Base-by-base conservation (phyloP, 345 rosid species). In the Streptanthus diversifolius region DNA sequence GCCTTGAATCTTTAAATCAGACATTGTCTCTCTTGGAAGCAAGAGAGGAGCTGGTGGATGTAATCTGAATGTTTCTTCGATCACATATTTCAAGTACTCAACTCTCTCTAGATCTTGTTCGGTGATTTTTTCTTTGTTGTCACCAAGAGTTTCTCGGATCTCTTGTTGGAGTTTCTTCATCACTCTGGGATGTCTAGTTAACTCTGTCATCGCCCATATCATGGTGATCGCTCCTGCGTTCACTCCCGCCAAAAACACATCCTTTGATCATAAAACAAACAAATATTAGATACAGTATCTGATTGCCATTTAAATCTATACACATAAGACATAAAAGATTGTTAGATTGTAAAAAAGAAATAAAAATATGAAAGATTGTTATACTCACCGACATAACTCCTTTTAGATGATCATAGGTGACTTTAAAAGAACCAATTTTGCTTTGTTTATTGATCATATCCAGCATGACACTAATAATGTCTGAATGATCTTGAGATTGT, bases 171-270 rank as follows among this genome's bases (percentile, higher is more conserved):
- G 86, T 82, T 81, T 90, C 66, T 82, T 75, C 90, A 87, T 82
- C 48, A 81, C 52, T 61, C 73, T 74, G 6, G 85, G 85, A 10
- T 80, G 81, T 71, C 72, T 81, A 0, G 17, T 9, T 1, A 89
- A 76, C 76, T 87, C 91, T 14, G 95, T 73, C 86, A 87, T 83
- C 3, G 89, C 85, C 95, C 92, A 87, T 33, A 55, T 49, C 73
- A 84, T 52, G 0, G 80, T 67, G 40, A 76, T 54, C 18, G 89
- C 79, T 36, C 74, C 55, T 4, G 86, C 84, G 72, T 85, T 84
- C 1, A 81, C 44, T 62, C 88, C 90, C 3, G 68, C 90, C 15
- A 84, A 8, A 68, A 83, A 83, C 15, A 83, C 63, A 58, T 87
- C 71, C 84, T n/a, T n/a, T 87, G 67, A 11, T 33, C 48, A 49